Evolutionary conservation across 2,329 filamentous ascomycete species (phyloP), one percentile per base, ranked within the genome.

Genomic region (Pseudogymnoascus verrucosus): DNA sequence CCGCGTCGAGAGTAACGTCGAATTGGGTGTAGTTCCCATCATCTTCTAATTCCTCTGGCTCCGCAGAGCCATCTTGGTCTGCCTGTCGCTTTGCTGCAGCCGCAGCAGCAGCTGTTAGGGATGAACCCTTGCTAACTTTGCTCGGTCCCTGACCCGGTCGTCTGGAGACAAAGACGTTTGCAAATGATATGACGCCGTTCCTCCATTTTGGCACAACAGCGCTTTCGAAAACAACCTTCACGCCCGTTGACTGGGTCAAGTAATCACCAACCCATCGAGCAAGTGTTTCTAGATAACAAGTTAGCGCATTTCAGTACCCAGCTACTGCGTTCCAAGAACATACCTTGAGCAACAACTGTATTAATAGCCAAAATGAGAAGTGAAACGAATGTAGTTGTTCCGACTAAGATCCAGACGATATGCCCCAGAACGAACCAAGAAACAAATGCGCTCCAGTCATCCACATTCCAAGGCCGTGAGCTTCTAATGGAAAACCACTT

Each of bases 11-110:
- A 0, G 92, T 96, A 14, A 99, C 80, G 72, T 99, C 95, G 70
- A 97, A 99, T 69, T 99, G 95, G 0, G 93, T 97, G 74, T 98
- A 99, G 73, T 99, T 99, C 16, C 90, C 91, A 72, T 98, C 93
- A 71, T 98, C 93, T 64, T 87, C 84, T 66, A 84, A 81, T 19
- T 77, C 76, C 2, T 68, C 67, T 54, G 67, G 64, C 65, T 71
- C 60, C 67, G 68, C 64, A 70, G 71, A n/a, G 21, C 59, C 59
- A 47, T 70, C 68, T 14, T 74, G 71, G 1, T 78, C 75, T 5
- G 75, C 76, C 39, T 82, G 80, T 64, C 85, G 83, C 44, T 85
- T 87, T 0, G 90, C 90, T 0, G 92, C 93, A 0, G 91, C 92
- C 0, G 89, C 91, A 0, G 92, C 92, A 0, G 93, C 93, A 5